Percentiles rank a stretch among this genome's conserved stretches.
These are phyloP conservation scores for Saccharomyces hybrid DNA, from an alignment of 1,139 yeast species.

Conservation along the genomic window DNA sequence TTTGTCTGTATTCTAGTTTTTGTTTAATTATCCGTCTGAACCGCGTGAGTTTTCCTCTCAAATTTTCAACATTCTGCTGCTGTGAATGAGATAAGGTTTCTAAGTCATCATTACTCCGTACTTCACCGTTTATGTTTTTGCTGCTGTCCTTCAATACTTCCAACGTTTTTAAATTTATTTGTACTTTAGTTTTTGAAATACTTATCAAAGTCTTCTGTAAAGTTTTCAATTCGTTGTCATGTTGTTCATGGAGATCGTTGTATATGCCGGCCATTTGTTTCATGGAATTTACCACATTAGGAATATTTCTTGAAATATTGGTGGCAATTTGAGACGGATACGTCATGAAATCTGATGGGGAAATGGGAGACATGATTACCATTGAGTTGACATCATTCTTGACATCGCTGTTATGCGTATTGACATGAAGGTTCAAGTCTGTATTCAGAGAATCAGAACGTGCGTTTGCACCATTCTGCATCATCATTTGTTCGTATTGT, in stretches of 20 bases:
- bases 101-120: conserved; percentile 7
- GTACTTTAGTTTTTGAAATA: conserved; percentile 17
- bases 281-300: conserved; percentile 29
- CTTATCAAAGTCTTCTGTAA: conserved; percentile 20
- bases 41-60: conserved; percentile 26
- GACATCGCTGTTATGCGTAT: background rate
- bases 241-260: conserved; percentile 19
- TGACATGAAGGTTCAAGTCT: background rate
- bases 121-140: conserved; percentile 39
- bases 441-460: background rate
- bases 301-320: conserved; percentile 24
- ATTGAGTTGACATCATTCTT: background rate
- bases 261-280: conserved; percentile 50
- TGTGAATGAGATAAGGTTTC: conserved; percentile 34
- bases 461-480: background rate
- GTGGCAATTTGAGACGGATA: conserved; percentile 31
- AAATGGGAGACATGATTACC: background rate
- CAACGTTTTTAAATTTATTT: conserved; percentile 16
- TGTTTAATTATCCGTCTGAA: conserved; percentile 32
- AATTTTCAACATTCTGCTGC: conserved; percentile 35
- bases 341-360: conserved; percentile 16
- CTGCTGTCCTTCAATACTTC: conserved; percentile 31
- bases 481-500: conserved; percentile 19
- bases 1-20: conserved; percentile 49
- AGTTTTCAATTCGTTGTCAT: conserved; percentile 16